Evolutionary conservation across 306 rosid species (phyloP), one percentile per base, ranked within the genome.

Genomic region (Lupinus albus): DNA sequence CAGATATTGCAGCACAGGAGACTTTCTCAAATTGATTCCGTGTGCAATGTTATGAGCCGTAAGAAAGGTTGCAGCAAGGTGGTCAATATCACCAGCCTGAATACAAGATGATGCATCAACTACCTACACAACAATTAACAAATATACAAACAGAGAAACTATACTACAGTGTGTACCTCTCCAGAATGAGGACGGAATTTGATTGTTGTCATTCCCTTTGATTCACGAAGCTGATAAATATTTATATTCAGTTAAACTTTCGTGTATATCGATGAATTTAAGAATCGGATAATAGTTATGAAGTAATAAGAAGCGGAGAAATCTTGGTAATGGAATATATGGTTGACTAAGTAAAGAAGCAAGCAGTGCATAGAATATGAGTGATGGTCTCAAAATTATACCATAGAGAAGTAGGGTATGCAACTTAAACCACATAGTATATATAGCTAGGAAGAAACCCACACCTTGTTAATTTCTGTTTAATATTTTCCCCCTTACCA

Each of bases 181-280:
- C 96, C 96, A 70, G 88, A 84, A 79, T 89, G 96, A 17, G 96
- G 96, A 76, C 96, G 96, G 70, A 89, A 82, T 70, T 89, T 86
- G 66, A 89, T 89, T 56, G 92, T 89, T 32, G 83, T 80, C 96
- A 89, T 80, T 72, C 92, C 92, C 78, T 89, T 89, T 0, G 86
- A 86, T 74, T 89, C 96, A 67, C 96, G 96, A 80, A 89, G 89
- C 96, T 89, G 86, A 56, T 73, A 76, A 80, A 62, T 44, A 76
- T 30, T 65, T 17, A 65, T 17, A 76, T 15, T 11, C 41, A 35
- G 57, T 80, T 60, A 88, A 68, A 48, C 47, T 70, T 46, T 12
- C 28, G 47, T 28, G 47, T 28, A 7, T 61, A 44, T 48, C 52
- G 64, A 56, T 8, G 0, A 53, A 57, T 45, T 16, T 28, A 35